Base-by-base conservation (phyloP, 192 early-diverging fungal genomes). In the Podila clonocystis region DNA sequence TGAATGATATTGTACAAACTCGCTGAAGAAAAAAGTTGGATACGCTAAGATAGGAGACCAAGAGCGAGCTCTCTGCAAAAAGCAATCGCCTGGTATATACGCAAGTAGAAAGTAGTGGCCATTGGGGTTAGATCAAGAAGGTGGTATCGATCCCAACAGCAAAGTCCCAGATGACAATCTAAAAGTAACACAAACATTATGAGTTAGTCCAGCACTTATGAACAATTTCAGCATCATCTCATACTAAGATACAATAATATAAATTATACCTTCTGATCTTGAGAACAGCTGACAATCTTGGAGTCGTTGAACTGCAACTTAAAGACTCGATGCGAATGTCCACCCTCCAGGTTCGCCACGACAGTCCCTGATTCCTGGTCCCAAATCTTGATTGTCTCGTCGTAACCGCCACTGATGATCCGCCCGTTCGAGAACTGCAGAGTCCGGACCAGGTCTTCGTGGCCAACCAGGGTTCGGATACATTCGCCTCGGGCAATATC, bases 341-440 rank as follows among this genome's bases (percentile, higher is more conserved):
- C 84, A 62, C 89, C 87, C 31, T 82, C 83, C 64, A 93, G 71
- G 38, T 85, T 87, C 58, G 85, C 83, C 0, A 92, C 19, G 30
- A 91, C 70, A 50, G 77, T 79, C 2, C 96, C 96, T 0, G 88
- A 91, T 33, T 88, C 82, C 52, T 93, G 72, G 62, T 92, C 89
- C 97, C 97, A 98, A 22, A 98, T 87, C 80, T 95, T 97, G 65
- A 98, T 80, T 4, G 92, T 89, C 70, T 94, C 90, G 74, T 97
- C 94, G 78, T 98, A 98, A 26, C 92, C 91, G 4, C 94, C 96
- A n/a, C 93, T 94, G 20, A 98, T 92, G 19, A 97, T 85, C 20
- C 88, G 74, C 30, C 88, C 76, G 58, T 70, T 58, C 58, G 92
- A 82, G 70, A 95, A 89, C 65, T 92, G 90, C 4, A 96, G 66